Percentiles rank a stretch among this genome's conserved stretches.
phyloP scores from a whole-genome alignment of 2,329 filamentous ascomycete genomes.

The Pseudocercospora crystallina region DNA sequence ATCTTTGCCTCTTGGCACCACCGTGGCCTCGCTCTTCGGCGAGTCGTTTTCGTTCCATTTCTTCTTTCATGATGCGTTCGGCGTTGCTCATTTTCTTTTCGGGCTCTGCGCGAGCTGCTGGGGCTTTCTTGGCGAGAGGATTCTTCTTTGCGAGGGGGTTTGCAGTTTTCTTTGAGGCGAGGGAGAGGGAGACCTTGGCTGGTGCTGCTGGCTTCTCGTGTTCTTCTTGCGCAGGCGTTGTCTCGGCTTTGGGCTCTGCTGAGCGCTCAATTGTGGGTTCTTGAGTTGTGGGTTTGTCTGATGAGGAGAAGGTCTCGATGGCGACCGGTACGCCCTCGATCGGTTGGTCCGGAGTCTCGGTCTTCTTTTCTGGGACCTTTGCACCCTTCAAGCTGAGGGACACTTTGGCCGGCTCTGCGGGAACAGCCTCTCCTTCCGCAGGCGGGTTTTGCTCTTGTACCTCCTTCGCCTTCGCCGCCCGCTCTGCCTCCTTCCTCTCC shows the following conservation, averaged over 20 bases:
- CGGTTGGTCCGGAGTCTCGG: slow-evolving; percentile 13
- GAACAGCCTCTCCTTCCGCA: slow-evolving; percentile 43
- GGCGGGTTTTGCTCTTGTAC: slow-evolving; percentile 13
- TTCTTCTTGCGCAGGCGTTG: slow-evolving; percentile 10
- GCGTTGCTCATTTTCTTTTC: slow-evolving; percentile 85
- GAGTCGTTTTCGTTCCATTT: slow-evolving; percentile 41
- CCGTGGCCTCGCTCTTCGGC: slow-evolving; percentile 30
- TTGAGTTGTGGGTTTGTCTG: slow-evolving; percentile 13
- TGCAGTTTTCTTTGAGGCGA: slow-evolving; percentile 58
- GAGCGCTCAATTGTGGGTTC: slow-evolving; percentile 2
- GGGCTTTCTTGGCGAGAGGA: slow-evolving; percentile 66
- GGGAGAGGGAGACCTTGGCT: slow-evolving; percentile 62
- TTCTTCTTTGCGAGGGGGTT: slow-evolving; percentile 81
- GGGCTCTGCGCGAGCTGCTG: slow-evolving; percentile 53
- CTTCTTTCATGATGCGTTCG: slow-evolving; percentile 80
- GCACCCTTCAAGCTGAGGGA: slow-evolving; percentile 34
- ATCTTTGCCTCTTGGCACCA: slow-evolving; percentile 18
- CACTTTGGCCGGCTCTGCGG: slow-evolving; percentile 36
- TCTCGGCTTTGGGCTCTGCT: slow-evolving; percentile 7
- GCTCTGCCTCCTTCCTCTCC: slow-evolving; percentile 59
- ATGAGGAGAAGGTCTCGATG: slow-evolving; percentile 32
- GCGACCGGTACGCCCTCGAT: slow-evolving; percentile 26
- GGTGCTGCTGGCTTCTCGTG: slow-evolving; percentile 29
- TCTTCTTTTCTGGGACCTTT: slow-evolving; percentile 25
- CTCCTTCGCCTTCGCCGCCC: slow-evolving; percentile 44